Percentiles rank a stretch among this genome's conserved stretches.
phyloP scores from a whole-genome alignment of 495 filamentous ascomycete species.

The Hyaloscypha variabilis region DNA sequence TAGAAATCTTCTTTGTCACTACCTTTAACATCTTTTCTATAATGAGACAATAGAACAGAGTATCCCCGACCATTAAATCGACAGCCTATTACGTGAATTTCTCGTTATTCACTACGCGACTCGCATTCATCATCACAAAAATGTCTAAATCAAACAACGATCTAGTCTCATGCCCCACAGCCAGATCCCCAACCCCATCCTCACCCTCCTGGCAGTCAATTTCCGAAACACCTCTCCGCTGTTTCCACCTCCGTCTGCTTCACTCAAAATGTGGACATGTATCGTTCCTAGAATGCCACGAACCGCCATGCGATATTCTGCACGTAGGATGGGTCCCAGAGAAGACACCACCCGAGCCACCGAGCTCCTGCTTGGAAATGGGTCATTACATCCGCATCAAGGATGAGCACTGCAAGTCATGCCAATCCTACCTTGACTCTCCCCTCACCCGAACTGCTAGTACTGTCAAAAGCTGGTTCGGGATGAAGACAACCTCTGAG shows the following conservation, averaged over 20 bases:
- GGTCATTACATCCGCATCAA: neutral
- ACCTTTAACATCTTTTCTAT: no score
- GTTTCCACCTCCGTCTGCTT: neutral
- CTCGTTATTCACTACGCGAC: no score
- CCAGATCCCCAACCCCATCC: no score
- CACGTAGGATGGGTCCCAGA: neutral
- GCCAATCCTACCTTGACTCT: neutral
- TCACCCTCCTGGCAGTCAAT: neutral
- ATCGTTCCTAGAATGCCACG: neutral
- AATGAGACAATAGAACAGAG: no score
- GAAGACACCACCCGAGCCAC: neutral
- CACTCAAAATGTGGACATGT: neutral
- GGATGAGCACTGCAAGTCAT: neutral
- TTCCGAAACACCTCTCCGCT: neutral
- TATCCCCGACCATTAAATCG: no score
- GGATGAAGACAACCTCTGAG: neutral
- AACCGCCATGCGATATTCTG: neutral
- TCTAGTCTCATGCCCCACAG: no score
- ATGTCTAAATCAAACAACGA: no score
- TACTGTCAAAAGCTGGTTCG: neutral
- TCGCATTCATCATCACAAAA: no score
- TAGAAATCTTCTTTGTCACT: no score
- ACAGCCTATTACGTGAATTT: no score
- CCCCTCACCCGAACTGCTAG: neutral
- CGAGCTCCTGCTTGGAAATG: neutral